These are phyloP conservation scores for Phialophora verrucosa DNA, from an alignment of 2,329 filamentous ascomycete species.

Conservation along the genomic window DNA sequence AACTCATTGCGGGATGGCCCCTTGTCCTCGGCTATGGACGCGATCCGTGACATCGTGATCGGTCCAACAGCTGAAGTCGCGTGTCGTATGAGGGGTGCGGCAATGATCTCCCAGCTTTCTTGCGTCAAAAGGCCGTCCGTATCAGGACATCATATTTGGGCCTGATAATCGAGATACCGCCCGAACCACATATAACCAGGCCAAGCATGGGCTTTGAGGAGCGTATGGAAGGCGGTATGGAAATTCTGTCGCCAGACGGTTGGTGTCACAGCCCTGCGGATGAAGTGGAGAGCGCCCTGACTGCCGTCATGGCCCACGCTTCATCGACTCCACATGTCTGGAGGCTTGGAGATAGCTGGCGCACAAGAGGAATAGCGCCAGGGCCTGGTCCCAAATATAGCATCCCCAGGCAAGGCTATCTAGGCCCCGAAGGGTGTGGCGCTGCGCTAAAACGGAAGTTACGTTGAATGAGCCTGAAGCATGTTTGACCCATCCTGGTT, in stretches of 20 bases:
- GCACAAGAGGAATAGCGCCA: slow-evolving; percentile 24
- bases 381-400: slow-evolving; percentile 34
- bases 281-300: slow-evolving; percentile 11
- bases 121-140: not conserved
- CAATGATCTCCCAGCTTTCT: not conserved
- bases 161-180: slow-evolving; percentile 7
- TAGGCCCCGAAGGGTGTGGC: slow-evolving; percentile 25
- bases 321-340: slow-evolving; percentile 10
- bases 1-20: not conserved
- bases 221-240: slow-evolving; percentile 31
- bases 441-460: slow-evolving; percentile 31
- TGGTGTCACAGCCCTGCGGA: slow-evolving; percentile 28
- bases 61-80: not conserved
- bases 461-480: slow-evolving; percentile 22
- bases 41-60: not conserved
- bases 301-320: slow-evolving; percentile 5
- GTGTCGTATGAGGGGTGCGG: not conserved
- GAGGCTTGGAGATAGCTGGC: slow-evolving; percentile 20
- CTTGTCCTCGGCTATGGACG: not conserved
- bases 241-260: slow-evolving; percentile 25
- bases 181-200: not conserved
- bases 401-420: slow-evolving; percentile 11
- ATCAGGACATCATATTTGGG: not conserved
- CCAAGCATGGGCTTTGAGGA: not conserved
- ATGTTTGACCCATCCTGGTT: slow-evolving; percentile 30